Conservation (phyloP, 73 alveolate genomes). For the Paramecium octaurelia region DNA sequence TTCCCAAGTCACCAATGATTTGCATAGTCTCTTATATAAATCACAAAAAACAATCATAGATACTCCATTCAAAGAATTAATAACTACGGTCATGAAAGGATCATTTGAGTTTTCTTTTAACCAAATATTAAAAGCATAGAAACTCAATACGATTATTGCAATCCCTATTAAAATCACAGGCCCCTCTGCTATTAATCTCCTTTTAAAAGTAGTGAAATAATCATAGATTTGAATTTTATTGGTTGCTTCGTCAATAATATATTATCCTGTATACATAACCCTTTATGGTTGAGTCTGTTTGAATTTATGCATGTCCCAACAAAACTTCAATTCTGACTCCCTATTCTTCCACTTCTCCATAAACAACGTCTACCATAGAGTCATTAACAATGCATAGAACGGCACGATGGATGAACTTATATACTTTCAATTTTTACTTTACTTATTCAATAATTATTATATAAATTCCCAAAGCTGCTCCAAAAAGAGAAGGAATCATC, state of each 20-base stretch:
- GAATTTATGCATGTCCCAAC: constrained; percentile 49
- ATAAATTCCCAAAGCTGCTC: constrained; percentile 22
- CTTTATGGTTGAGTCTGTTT: constrained; percentile 1
- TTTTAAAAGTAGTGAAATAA: constrained; percentile 30
- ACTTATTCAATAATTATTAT: background rate
- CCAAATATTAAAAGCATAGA: constrained; percentile 39
- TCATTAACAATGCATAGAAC: background rate
- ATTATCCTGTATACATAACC: constrained; percentile 37
- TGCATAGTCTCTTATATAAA: constrained; percentile 16
- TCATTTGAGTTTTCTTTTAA: background rate
- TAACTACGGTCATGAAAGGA: background rate
- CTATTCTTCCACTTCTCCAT: constrained; percentile 49
- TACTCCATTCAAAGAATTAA: constrained; percentile 5
- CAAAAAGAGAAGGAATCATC: background rate
- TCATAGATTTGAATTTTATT: background rate
- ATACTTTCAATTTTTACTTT: background rate
- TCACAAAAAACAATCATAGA: constrained; percentile 26
- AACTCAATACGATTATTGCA: constrained; percentile 20
- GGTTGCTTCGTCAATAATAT: background rate
- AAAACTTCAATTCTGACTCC: constrained; percentile 9
- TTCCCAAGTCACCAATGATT: constrained; percentile 14
- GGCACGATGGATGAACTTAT: constrained; percentile 7
- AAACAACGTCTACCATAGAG: constrained; percentile 5
- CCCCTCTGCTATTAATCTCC: background rate
- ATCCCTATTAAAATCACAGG: constrained; percentile 10